These are phyloP conservation scores for Teratosphaeria epicoccoides DNA, from an alignment of 2,329 filamentous ascomycete genomes.

Conservation along the genomic window DNA sequence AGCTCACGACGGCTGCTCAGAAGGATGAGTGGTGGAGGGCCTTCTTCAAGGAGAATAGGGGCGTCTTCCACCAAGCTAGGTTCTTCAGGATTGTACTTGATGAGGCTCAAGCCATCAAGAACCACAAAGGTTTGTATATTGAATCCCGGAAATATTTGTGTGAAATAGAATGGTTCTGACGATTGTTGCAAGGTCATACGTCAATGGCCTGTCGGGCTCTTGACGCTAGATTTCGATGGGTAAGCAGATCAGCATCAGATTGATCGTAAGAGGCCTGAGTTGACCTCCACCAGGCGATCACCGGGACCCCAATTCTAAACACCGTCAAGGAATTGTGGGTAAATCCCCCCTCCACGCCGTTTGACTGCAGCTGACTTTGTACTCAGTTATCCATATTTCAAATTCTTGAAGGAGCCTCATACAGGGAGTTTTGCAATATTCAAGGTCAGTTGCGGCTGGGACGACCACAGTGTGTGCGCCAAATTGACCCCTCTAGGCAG, in stretches of 20 bases:
- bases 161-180: no score
- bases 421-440: slow-evolving; percentile 33
- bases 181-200: slow-evolving; percentile 25
- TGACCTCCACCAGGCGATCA: slow-evolving; percentile 57
- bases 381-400: slow-evolving; percentile 35
- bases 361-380: no score
- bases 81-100: slow-evolving; percentile 61
- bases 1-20: slow-evolving; percentile 27
- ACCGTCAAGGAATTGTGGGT: neutral
- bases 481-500: no score
- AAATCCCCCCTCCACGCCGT: no score
- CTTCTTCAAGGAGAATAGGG: slow-evolving; percentile 24
- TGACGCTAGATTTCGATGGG: slow-evolving; percentile 30
- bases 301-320: slow-evolving; percentile 34
- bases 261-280: slow-evolving; percentile 93
- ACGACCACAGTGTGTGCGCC: no score
- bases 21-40: slow-evolving; percentile 32
- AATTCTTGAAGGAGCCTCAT: slow-evolving; percentile 33
- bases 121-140: no score
- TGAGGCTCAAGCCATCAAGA: slow-evolving; percentile 95
- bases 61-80: slow-evolving; percentile 29
- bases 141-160: no score
- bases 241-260: neutral
- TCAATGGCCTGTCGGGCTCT: slow-evolving; percentile 37
- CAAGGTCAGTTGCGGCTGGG: no score